These are phyloP conservation scores for Erucastrum elatum DNA, from an alignment of 345 rosid genomes.

Conservation along the genomic window DNA sequence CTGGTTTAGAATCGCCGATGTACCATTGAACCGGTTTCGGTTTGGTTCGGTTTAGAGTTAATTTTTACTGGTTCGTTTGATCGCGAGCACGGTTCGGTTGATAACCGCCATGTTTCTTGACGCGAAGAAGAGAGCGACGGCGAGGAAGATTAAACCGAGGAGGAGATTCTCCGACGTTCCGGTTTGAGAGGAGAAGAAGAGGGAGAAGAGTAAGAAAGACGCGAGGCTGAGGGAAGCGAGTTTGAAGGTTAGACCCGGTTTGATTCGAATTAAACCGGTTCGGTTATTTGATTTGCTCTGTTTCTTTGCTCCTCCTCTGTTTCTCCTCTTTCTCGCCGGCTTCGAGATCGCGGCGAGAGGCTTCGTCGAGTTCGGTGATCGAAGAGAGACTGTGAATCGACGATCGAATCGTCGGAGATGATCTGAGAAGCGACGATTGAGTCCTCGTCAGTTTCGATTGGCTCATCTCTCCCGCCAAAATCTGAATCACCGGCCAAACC, in stretches of 20 bases:
- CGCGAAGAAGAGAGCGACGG: slow-evolving; percentile 75
- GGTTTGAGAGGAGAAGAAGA: slow-evolving; percentile 49
- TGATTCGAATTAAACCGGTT: slow-evolving; percentile 45
- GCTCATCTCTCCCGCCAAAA: slow-evolving; percentile 55
- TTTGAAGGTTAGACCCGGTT: slow-evolving; percentile 53
- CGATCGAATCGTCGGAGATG: slow-evolving; percentile 80
- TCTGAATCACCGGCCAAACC: slow-evolving; percentile 41
- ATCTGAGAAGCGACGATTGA: slow-evolving; percentile 79
- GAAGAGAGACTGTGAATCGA: slow-evolving; percentile 82
- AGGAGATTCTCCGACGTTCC: slow-evolving; percentile 80
- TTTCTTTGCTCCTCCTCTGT: slow-evolving; percentile 32
- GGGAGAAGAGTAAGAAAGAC: slow-evolving; percentile 51
- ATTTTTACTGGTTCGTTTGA: slow-evolving; percentile 48
- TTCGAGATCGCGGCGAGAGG: slow-evolving; percentile 28
- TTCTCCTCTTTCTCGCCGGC: slow-evolving; percentile 47
- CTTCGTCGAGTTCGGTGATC: slow-evolving; percentile 46
- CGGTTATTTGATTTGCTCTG: slow-evolving; percentile 36
- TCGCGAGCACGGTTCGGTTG: slow-evolving; percentile 45
- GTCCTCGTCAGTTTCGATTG: slow-evolving; percentile 75
- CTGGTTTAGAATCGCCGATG: slow-evolving; percentile 59
- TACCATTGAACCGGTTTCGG: slow-evolving; percentile 75
- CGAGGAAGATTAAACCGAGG: slow-evolving; percentile 69
- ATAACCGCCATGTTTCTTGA: slow-evolving; percentile 67
- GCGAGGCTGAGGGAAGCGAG: slow-evolving; percentile 54
- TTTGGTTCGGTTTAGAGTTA: slow-evolving; percentile 40